Evolutionary conservation across 148 eudicot species (phyloP), one percentile per base, ranked within the genome.

Genomic region (Spergularia bocconei): DNA sequence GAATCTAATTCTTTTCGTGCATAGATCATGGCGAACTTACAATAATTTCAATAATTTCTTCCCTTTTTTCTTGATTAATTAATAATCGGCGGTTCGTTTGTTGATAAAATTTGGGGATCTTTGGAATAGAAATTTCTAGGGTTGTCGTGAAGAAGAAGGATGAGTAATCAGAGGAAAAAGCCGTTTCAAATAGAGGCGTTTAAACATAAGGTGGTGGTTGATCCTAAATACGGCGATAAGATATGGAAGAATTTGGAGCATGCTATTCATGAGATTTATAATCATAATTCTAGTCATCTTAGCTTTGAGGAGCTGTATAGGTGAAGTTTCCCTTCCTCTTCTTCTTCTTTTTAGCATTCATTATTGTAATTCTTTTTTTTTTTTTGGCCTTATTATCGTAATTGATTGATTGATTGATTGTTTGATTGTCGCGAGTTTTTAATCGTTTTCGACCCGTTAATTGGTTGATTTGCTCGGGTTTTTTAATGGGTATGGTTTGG

Each of bases 251-350:
- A 89, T n/a, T 62, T 91, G 58, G 97, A 91, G 64, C 90, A 91
- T 77, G 93, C 97, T 13, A 91, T 89, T 75, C 84, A 82, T 66
- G 90, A 91, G 85, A 91, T 91, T 79, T 89, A 91, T 69, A 91
- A 91, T 81, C 89, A 86, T 57, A 91, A 91, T 77, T 88, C 93
- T 54, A 88, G 90, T 80, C 90, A 88, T 17, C 90, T 91, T 58
- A 89, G 91, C 73, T 91, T 89, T 67, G 93, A 91, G 86, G 93
- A 89, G 83, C 87, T 91, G 17, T 89, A 89, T 80, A 85, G 97
- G 97, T 91, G 60, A 55, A 5, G 20, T 39, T 13, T 47, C 7
- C 29, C 13, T 0, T 44, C 48, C 8, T 53, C 13, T 39, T 54
- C 6, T 47, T 47, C 29, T 47, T 19, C 56, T 19, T 47, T n/a